phyloP scores from a whole-genome alignment of 345 rosid species.

The Arabis hirsuta region DNA sequence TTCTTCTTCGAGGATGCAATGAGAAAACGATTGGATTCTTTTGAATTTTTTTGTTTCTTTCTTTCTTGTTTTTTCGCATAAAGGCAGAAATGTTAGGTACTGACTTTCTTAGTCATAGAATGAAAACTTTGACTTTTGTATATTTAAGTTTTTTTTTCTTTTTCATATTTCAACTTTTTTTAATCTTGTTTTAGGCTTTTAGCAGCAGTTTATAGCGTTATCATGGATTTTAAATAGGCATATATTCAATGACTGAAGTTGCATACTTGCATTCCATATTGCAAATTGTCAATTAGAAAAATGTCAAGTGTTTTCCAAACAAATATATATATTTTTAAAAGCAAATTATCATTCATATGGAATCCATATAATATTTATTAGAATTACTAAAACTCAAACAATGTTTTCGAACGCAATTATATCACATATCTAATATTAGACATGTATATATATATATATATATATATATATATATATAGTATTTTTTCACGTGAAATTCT shows the following conservation, averaged over 20 bases:
- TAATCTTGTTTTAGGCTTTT: constrained; percentile 23
- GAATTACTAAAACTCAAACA: not conserved
- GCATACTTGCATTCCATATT: constrained; percentile 10
- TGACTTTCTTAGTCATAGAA: constrained; percentile 47
- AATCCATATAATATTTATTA: not conserved
- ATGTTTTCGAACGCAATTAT: not conserved
- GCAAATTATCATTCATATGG: not conserved
- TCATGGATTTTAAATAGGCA: constrained; percentile 6
- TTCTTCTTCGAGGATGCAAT: constrained; percentile 43
- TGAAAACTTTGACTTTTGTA: constrained; percentile 46
- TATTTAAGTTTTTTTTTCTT: constrained; percentile 22
- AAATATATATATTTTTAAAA: not conserved
- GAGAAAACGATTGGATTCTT: constrained; percentile 48
- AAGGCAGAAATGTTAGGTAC: constrained; percentile 51
- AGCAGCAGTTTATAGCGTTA: constrained; percentile 2
- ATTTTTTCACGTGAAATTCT: constrained; percentile 27
- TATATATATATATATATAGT: too few species aligned
- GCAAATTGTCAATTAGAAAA: not conserved
- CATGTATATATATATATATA: not conserved
- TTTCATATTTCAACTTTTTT: constrained; percentile 23
- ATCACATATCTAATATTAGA: not conserved
- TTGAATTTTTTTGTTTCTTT: not conserved
- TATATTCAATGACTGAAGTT: constrained; percentile 23
- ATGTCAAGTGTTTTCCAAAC: not conserved
- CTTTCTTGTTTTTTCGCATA: constrained; percentile 34